These are phyloP conservation scores for Spizellomyces punctatus DNA, from an alignment of 192 early-diverging fungal species.

Conservation along the genomic window DNA sequence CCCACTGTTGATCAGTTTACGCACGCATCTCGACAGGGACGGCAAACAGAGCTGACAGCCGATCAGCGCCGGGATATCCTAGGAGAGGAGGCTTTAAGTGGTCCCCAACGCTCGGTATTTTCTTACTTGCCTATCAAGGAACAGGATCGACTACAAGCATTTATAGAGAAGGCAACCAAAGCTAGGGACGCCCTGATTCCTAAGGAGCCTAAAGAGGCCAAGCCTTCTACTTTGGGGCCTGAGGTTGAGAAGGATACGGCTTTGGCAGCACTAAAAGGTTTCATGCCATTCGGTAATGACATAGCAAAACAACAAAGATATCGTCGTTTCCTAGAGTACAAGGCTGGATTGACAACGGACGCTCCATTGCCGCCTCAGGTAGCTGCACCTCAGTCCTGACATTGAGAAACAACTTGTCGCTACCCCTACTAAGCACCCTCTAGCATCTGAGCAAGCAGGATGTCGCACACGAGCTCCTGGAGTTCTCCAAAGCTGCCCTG, in stretches of 20 bases:
- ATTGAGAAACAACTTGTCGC: too few relatives aligned
- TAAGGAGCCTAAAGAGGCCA: conserved; percentile 12
- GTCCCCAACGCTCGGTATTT: conserved; percentile 71
- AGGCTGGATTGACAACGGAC: conserved; percentile 53
- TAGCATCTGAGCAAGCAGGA: conserved; percentile 31
- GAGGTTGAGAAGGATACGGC: conserved; percentile 69
- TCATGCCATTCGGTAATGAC: conserved; percentile 77
- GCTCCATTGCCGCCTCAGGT: background rate
- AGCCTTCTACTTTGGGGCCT: conserved; percentile 34
- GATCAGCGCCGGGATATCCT: conserved; percentile 65
- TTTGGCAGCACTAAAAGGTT: conserved; percentile 69
- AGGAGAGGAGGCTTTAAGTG: conserved; percentile 71
- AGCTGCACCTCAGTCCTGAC: too few relatives aligned
- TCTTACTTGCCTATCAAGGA: conserved; percentile 65
- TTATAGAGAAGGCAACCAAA: conserved; percentile 45
- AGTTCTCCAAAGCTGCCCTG: conserved; percentile 75
- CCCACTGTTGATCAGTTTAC: background rate
- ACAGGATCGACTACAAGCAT: conserved; percentile 63
- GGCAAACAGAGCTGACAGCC: conserved; percentile 31
- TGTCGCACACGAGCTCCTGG: conserved; percentile 62
- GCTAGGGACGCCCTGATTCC: background rate
- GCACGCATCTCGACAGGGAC: background rate
- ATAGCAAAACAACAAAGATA: conserved; percentile 75
- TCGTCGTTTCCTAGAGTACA: conserved; percentile 65
- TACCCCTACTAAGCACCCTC: conserved; percentile 9